These are phyloP conservation scores for Penicillium verhagenii DNA, from an alignment of 495 filamentous ascomycete species.

Conservation along the genomic window DNA sequence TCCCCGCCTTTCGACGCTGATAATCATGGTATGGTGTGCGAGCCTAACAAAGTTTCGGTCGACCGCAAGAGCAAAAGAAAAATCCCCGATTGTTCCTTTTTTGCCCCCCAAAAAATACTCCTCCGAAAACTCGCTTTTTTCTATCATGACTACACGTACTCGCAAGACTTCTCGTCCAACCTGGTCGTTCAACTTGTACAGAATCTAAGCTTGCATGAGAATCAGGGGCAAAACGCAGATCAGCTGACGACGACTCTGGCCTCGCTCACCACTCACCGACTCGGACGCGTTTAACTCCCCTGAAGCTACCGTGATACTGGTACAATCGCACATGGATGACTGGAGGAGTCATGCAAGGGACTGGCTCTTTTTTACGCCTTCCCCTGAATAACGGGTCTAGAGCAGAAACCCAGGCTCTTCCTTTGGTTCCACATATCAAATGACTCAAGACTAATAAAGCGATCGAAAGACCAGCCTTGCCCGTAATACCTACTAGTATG, in stretches of 20 bases:
- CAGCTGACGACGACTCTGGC: constrained; percentile 12
- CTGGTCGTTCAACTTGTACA: background rate
- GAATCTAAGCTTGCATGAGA: constrained; percentile 3
- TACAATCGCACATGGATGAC: constrained; percentile 1
- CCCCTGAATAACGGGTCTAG: constrained; percentile 2
- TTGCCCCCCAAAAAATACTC: too few relatives aligned
- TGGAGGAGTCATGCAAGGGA: constrained; percentile 10
- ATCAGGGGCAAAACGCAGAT: constrained; percentile 15
- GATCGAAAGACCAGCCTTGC: too few relatives aligned
- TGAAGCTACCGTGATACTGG: constrained; percentile 4
- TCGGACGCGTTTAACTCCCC: background rate
- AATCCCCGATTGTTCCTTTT: background rate
- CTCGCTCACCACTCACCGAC: constrained; percentile 5
- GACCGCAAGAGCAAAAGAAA: background rate
- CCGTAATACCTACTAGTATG: too few relatives aligned
- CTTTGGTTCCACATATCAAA: background rate
- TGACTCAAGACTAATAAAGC: too few relatives aligned
- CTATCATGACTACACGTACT: background rate
- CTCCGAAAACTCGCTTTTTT: background rate
- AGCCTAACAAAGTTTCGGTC: background rate
- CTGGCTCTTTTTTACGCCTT: background rate
- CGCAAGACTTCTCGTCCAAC: constrained; percentile 1
- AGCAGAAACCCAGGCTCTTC: background rate
- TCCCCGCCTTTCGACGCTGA: background rate
- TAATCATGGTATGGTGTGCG: background rate